A percentile compares a stretch with the other conserved stretches of the same genome.
Conservation (phyloP, 257 asterid genomes). For the Solanum appendiculatum region DNA sequence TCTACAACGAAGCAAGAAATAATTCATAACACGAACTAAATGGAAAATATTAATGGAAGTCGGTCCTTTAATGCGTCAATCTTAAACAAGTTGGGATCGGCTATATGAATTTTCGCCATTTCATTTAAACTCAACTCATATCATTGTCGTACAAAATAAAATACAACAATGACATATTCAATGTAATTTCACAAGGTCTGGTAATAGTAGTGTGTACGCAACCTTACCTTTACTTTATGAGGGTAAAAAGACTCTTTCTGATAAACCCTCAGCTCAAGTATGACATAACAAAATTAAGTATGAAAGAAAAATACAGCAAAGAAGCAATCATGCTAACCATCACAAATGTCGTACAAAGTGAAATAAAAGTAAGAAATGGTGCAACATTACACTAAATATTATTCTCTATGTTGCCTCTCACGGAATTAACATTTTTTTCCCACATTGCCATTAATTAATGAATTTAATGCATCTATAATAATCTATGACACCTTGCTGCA, state of each 20-base stretch:
- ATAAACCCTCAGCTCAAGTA: background rate
- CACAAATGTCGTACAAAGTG: background rate
- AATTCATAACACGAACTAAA: background rate
- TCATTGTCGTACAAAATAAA: background rate
- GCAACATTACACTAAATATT: background rate
- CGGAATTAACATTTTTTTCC: background rate
- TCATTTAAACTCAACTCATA: background rate
- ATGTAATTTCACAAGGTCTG: background rate
- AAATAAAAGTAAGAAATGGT: background rate
- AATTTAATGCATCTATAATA: background rate
- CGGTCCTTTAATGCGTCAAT: background rate
- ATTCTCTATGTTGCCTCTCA: background rate
- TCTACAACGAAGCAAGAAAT: background rate
- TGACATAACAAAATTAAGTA: background rate
- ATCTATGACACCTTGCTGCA: rapidly evolving
- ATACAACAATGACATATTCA: no score
- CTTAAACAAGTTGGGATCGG: background rate
- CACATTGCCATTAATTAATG: background rate
- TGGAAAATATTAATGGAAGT: background rate
- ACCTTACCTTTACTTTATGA: rapidly evolving
- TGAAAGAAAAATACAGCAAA: background rate
- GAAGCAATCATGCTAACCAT: no score
- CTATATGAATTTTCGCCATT: background rate
- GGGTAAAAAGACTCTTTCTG: background rate
- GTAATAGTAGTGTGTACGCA: background rate